Base-by-base conservation (phyloP, 768 basidiomycete species). In the Phanerodontia chrysosporium region DNA sequence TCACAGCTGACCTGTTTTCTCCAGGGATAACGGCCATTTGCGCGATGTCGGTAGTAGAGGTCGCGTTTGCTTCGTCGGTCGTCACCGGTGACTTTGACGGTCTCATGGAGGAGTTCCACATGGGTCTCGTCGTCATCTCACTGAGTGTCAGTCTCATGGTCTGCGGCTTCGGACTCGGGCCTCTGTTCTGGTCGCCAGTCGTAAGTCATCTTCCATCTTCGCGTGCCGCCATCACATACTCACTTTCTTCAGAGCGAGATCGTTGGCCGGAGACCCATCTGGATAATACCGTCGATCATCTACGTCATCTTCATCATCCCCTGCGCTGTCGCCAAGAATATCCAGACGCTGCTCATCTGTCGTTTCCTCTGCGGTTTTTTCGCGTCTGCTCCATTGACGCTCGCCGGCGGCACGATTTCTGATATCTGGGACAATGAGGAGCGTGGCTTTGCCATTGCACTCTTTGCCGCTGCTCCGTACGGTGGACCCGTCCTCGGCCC, bases 401-500 rank as follows among this genome's bases (percentile, higher is more conserved):
- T 75, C 55, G 70, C 69, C 16, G 76, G 74, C 39, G 69, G 70
- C 42, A 65, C 69, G 0, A 72, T 75, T 27, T 69, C 70, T 39
- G 75, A 76, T 51, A 58, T 74, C n/a, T 74, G 72, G 70, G 72
- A 73, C 42, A 70, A 73, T 58, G 69, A 73, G 42, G 69, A 71
- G 30, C 71, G 75, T 53, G 75, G 74, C 42, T 66, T 78, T 45
- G 77, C 77, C 9, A 76, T 78, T 30, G 73, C 74, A 0, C 48
- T 77, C 14, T 79, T 78, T 58, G 73, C 74, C 3, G 71, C 76
- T 1, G 74, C 75, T 4, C 75, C 76, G 0, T 79, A 78, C 64
- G 69, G 74, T 1, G 77, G 74, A 42, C 78, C 78, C 3, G 74
- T 80, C 0, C 48, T 82, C 27, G 85, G 84, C 2, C 86, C 81